A percentile compares a stretch with the other conserved stretches of the same genome.
Conservation (phyloP, 208 protist genomes). For the Leishmania aethiopica region DNA sequence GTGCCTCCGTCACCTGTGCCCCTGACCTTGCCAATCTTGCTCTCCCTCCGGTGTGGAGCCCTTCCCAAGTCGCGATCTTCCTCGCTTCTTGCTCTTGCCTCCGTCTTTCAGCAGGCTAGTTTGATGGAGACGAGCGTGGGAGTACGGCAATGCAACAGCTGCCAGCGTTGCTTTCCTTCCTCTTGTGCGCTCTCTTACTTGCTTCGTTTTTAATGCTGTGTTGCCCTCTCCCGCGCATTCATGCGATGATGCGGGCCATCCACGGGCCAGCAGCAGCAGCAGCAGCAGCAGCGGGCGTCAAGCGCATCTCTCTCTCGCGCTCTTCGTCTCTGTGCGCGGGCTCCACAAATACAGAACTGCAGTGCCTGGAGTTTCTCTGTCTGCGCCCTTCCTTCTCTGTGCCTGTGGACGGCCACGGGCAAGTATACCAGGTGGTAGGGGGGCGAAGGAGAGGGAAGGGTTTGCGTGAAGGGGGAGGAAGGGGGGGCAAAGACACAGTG, state of each 20-base stretch:
- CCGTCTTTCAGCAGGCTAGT: neutral
- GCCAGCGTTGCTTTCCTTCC: neutral
- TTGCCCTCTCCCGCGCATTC: neutral
- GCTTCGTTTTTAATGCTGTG: neutral
- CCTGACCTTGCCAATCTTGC: neutral
- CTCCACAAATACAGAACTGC: neutral
- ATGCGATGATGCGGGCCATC: neutral
- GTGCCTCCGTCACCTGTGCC: neutral
- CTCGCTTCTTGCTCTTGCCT: neutral
- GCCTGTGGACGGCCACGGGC: neutral
- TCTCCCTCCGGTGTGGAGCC: neutral
- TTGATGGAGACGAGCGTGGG: neutral
- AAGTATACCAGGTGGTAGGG: neutral
- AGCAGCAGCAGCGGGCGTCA: neutral
- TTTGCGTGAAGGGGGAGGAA: neutral
- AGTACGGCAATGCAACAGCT: neutral
- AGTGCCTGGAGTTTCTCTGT: neutral
- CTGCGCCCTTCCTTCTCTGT: neutral
- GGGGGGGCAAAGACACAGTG: neutral
- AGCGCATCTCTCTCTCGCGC: neutral
- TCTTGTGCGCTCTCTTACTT: neutral
- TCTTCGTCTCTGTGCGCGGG: neutral
- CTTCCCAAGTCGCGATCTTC: neutral
- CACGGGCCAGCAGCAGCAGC: neutral
- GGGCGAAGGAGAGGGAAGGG: neutral